Evolutionary conservation across 805 yeast species (phyloP), one percentile per base, ranked within the genome.

Genomic region (Metschnikowia baotianmanensis): DNA sequence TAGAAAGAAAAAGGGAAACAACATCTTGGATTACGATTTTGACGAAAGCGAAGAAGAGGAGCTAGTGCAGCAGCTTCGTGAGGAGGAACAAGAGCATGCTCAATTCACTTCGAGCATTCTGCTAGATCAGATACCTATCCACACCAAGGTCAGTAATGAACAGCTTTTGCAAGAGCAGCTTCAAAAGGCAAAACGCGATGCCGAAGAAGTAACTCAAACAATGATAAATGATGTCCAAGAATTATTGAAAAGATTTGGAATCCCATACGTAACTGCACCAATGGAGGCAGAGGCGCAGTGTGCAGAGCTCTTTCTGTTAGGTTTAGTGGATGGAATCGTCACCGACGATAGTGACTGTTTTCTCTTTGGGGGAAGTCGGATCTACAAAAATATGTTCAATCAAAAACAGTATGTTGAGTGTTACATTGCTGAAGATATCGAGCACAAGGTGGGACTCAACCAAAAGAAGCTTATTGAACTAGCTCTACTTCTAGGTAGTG

Each of bases 231-330:
- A 93, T 57, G 93, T 95, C 15, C 96, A 93, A 62, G 96, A 89
- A 47, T 68, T 93, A 30, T 67, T 93, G 7, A 76, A 84, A 21
- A 64, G 91, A 39, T 93, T 93, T 69, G 99, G 99, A 1, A 85
- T 93, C 4, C 99, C 99, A 0, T 93, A 79, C 51, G 76, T 93
- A 8, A 86, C 96, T 0, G 97, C 99, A 0, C 99, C 99, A 1
- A 88, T 88, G 90, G 99, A 93, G 63, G 99, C 99, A 1, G 99
- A 93, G 65, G 98, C 99, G 0, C 99, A 93, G 56, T 93, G 99
- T 65, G 96, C 96, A 0, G 86, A 83, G 49, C 63, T 93, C 6
- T 61, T 79, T 28, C 56, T 62, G n/a, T 60, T 89, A 17, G 78
- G 76, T 0, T 67, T 93, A 15, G 96, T 91, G 4, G 98, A 93